Evolutionary conservation across 306 rosid species (phyloP).

Genomic region (Oemleria cerasiformis): DNA sequence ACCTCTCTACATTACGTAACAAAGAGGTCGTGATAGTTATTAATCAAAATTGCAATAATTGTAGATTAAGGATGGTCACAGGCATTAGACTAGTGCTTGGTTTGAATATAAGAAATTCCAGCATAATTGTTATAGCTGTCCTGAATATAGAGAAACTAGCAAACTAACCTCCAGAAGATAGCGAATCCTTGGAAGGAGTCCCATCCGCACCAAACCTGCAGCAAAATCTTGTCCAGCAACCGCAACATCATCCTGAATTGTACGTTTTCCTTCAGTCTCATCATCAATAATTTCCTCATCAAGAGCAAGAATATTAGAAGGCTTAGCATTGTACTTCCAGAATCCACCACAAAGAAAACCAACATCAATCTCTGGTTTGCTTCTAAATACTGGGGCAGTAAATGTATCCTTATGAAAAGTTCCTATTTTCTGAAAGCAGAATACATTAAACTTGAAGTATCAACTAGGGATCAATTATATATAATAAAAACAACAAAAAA

Average conservation of each 20-base stretch:
- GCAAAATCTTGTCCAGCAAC: constrained; percentile 92
- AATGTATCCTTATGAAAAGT: constrained; percentile 50
- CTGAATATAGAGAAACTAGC: not conserved
- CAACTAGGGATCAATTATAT: constrained; percentile 10
- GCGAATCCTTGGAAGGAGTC: constrained; percentile 69
- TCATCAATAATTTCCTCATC: constrained; percentile 49
- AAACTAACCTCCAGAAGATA: constrained; percentile 84
- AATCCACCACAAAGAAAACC: constrained; percentile 92
- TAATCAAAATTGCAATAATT: too few relatives aligned
- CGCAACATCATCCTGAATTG: constrained; percentile 89
- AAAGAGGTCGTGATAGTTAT: too few relatives aligned
- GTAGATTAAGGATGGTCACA: too few relatives aligned
- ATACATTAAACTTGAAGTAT: constrained; percentile 20
- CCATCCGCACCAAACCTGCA: constrained; percentile 93
- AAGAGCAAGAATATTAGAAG: constrained; percentile 63
- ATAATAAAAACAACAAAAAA: not conserved
- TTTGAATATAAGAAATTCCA: not conserved
- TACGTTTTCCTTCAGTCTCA: constrained; percentile 64
- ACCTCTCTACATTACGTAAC: not conserved
- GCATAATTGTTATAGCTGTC: not conserved
- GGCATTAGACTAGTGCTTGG: not conserved
- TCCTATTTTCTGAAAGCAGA: constrained; percentile 53
- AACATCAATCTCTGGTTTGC: constrained; percentile 67
- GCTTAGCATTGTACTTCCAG: constrained; percentile 93
- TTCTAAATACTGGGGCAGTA: constrained; percentile 90